A percentile compares a stretch with the other conserved stretches of the same genome.
phyloP scores from a whole-genome alignment of 1,284 basidiomycete species.

The Abortiporus biennis region DNA sequence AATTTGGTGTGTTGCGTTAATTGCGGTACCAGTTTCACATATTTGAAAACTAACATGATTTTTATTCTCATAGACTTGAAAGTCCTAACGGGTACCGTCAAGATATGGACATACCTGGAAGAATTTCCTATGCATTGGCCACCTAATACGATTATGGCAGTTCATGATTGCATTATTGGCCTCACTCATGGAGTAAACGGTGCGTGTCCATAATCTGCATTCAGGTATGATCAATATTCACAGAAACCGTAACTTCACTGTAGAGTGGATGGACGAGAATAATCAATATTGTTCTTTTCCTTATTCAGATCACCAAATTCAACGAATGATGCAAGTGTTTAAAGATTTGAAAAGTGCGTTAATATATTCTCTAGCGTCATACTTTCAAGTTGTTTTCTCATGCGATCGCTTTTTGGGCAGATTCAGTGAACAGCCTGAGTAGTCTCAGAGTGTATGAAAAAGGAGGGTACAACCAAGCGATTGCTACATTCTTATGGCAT shows the following conservation, averaged over 20 bases:
- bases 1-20: too few relatives aligned
- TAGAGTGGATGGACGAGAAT: slow-evolving; percentile 7
- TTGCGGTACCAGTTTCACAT: too few relatives aligned
- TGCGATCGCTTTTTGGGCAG: too few relatives aligned
- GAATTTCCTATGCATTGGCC: slow-evolving; percentile 18
- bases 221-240: neutral
- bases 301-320: slow-evolving; percentile 13
- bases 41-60: too few relatives aligned
- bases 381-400: too few relatives aligned
- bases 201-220: too few relatives aligned
- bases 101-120: slow-evolving; percentile 16
- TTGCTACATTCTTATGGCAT: slow-evolving; percentile 12
- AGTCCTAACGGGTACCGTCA: too few relatives aligned
- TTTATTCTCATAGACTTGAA: too few relatives aligned
- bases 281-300: slow-evolving; percentile 11
- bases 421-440: too few relatives aligned
- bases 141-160: slow-evolving; percentile 11
- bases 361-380: too few relatives aligned
- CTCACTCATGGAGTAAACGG: slow-evolving; percentile 17
- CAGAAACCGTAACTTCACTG: neutral
- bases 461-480: too few relatives aligned
- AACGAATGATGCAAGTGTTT: slow-evolving; percentile 13
- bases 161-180: slow-evolving; percentile 17
- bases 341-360: slow-evolving; percentile 4
- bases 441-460: too few relatives aligned